phyloP scores from a whole-genome alignment of 208 protist species.

The Wallacemonas collosoma region DNA sequence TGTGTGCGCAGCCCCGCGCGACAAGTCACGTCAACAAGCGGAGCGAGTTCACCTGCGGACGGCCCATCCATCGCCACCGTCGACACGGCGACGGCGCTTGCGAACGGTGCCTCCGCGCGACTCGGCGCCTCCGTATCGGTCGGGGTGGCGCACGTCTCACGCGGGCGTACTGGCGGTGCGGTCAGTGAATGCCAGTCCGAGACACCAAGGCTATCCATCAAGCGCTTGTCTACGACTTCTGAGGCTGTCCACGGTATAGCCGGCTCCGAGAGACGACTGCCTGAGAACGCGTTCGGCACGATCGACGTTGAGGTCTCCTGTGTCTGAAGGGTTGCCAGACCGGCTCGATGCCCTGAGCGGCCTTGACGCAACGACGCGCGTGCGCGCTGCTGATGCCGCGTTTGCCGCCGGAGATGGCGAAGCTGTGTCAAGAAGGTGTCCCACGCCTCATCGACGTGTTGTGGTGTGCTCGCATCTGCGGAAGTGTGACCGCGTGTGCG shows the following conservation, averaged over 20 bases:
- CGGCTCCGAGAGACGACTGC: background rate
- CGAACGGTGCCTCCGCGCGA: background rate
- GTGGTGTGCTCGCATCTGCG: background rate
- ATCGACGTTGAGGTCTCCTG: no score
- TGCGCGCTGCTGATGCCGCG: background rate
- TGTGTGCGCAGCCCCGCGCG: slow-evolving; percentile 4
- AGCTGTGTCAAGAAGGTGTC: slow-evolving; percentile 20
- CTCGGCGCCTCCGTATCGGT: no score
- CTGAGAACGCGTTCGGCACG: background rate
- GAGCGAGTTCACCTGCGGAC: background rate
- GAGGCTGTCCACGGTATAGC: background rate
- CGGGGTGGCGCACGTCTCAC: no score
- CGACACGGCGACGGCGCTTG: background rate
- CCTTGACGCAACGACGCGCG: background rate
- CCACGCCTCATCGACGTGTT: slow-evolving; percentile 18
- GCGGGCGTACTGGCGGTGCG: background rate
- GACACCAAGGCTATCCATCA: slow-evolving; percentile 11
- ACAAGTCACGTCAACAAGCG: slow-evolving; percentile 14
- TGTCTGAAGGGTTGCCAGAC: no score
- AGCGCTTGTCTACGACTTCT: slow-evolving; percentile 3
- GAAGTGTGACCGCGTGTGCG: no score
- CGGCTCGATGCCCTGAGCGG: background rate
- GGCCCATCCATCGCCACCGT: background rate
- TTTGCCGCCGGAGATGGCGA: slow-evolving; percentile 17
- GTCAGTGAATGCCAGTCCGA: background rate